Base-by-base conservation (phyloP, 768 basidiomycete genomes). In the Panellus pusillus region DNA sequence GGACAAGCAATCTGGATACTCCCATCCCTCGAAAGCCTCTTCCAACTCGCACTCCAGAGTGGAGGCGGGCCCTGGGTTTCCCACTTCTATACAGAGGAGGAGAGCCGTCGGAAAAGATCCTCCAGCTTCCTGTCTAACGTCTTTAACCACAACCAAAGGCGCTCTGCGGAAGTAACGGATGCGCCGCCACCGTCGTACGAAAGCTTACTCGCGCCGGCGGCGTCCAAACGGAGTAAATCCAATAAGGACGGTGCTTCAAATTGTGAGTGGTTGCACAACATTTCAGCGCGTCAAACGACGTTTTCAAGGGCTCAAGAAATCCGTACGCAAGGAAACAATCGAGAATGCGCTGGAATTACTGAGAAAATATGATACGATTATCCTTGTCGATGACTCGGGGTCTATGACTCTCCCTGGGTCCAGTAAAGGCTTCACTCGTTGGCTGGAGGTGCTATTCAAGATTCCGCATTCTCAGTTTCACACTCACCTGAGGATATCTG, bases 351-450 rank as follows among this genome's bases (percentile, higher is more conserved):
- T 72, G 28, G 63, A 76, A 28, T 71, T 66, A 31, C 63, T 84
- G 5, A 58, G 66, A 28, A 65, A 73, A 47, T 86, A 81, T 55
- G 74, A 86, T 50, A 86, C 83, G 0, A 74, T 84, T 11, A 67
- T 86, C 40, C 64, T 86, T 37, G 71, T 87, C 49, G 82, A 84
- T 64, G 84, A 86, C 63, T 86, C 84, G 4, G 65, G 65, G 7
- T 84, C 83, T 3, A 86, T 86, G 84, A 52, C 42, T 20, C 19
- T 53, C 0, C 54, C 58, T 20, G 58, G 58, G 15, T 60, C 50
- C 12, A 60, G 48, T 43, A 60, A 43, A 39, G 54, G 60, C 15
- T 74, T 74, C 2, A 42, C 45, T 2, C 68, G 70, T 11, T 87
- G 85, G 85, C 44, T 56, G 12, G 80, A 83, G 71, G 82, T 83